Base-by-base conservation (phyloP, 1,284 basidiomycete species). In the Ceratobasidium sp. region DNA sequence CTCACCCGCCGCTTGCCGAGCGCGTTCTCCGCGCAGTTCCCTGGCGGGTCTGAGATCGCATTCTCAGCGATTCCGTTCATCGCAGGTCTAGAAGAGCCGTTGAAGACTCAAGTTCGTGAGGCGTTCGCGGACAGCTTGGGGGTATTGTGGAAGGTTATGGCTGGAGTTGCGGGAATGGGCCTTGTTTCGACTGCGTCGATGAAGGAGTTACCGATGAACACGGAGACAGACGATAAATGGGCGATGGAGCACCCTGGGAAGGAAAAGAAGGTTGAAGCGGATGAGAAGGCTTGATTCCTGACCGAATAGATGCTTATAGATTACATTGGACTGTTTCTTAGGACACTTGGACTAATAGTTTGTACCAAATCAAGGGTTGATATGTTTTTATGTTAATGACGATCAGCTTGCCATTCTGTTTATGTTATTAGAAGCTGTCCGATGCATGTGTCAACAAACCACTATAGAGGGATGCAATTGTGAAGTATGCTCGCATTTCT, bases 21-120 rank as follows among this genome's bases (percentile, higher is more conserved):
- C 0, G 78, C 71, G 0, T 83, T 85, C 72, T 49, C 80, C 13
- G 46, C 75, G 0, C 75, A 74, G 43, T 80, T 84, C 70, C 81
- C 81, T 6, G 0, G 61, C 16, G 81, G 81, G 18, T 76, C 78
- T 13, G 78, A 82, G 55, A 78, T 84, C 32, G 80, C 82, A 1
- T 84, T 82, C 75, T 78, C 80, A 2, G 78, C 79, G 1, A 83
- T 85, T 58, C 82, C 83, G 0, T 38, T 73, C n/a, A 82, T 84
- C 32, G 21, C n/a, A 0, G 21, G 28, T 0, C 79, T 85, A 1
- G 73, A 77, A 0, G 79, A 82, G 73, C 81, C 79, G 0, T 77
- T 84, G 28, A 73, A 32, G 67, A 75, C 59, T 54, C 76, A 64
- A 41, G 76, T 75, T 2, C 64, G 70, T 50, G 70, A 72, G 30